These are phyloP conservation scores for Dryas drummondii DNA, from an alignment of 306 rosid species.

Conservation along the genomic window DNA sequence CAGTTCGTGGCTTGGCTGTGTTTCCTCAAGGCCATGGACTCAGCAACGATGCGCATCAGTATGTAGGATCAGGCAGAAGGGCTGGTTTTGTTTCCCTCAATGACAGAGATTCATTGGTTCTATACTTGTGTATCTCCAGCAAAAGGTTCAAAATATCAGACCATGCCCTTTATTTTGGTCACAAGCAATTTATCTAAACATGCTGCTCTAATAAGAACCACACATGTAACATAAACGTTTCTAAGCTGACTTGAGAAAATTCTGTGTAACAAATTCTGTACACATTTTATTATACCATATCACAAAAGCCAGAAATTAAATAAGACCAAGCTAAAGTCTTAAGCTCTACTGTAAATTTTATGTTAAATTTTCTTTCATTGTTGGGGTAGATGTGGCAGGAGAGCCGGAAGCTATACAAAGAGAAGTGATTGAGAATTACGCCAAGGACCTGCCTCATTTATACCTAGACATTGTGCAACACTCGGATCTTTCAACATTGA, in stretches of 20 bases:
- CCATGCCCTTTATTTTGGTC: neutral
- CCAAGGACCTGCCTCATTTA: constrained; percentile 15
- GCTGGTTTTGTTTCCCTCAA: constrained; percentile 24
- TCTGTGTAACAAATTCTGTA: no score
- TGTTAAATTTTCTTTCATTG: neutral
- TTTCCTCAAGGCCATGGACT: constrained; percentile 30
- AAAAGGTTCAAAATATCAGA: constrained; percentile 8
- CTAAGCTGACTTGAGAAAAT: no score
- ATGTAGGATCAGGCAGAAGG: neutral
- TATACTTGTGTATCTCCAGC: neutral
- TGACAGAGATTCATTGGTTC: constrained; percentile 22
- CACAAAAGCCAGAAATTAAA: no score
- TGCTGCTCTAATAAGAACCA: neutral
- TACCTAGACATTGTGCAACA: neutral
- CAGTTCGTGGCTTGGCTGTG: constrained; percentile 18
- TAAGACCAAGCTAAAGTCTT: no score
- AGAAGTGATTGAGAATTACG: constrained; percentile 16
- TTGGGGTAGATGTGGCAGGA: neutral
- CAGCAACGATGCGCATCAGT: neutral
- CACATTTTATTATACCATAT: no score
- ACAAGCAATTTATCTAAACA: neutral
- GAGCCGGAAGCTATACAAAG: constrained; percentile 6
- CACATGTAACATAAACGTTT: neutral
- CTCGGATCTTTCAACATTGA: constrained; percentile 20
- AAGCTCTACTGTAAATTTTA: neutral